A percentile compares a stretch with the other conserved stretches of the same genome.
phyloP scores from a whole-genome alignment of 106 monocot species.

The Allium sativum region DNA sequence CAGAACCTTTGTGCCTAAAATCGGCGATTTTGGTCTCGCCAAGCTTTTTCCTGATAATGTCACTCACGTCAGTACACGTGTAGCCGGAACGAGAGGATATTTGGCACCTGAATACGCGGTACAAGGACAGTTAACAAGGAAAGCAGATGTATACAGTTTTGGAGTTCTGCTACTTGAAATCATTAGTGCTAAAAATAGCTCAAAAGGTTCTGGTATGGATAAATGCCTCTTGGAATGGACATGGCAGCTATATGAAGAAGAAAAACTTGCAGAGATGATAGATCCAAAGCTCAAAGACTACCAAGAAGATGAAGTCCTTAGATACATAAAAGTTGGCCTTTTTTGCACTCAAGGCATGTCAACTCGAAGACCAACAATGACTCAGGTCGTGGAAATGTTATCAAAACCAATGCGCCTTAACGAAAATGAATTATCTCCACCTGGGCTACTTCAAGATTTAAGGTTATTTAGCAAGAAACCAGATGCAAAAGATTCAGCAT shows the following conservation, averaged over 20 bases:
- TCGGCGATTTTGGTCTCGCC: conserved; percentile 62
- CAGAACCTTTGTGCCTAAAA: conserved; percentile 39
- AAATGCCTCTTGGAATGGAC: conserved; percentile 46
- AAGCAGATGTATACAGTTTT: conserved; percentile 81
- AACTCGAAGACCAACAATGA: conserved; percentile 36
- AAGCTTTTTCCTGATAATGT: conserved; percentile 55
- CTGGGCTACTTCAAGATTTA: conserved; percentile 12
- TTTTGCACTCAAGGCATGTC: conserved; percentile 46
- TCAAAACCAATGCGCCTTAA: conserved; percentile 31
- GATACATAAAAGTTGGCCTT: conserved; percentile 49
- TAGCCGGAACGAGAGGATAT: conserved; percentile 69
- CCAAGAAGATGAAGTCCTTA: conserved; percentile 43
- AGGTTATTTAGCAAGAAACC: neutral
- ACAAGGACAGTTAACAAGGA: conserved; percentile 70
- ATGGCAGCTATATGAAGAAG: conserved; percentile 49
- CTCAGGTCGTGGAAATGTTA: conserved; percentile 50
- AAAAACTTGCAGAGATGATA: conserved; percentile 32
- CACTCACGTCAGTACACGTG: conserved; percentile 63
- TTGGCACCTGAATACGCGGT: conserved; percentile 73
- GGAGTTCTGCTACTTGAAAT: conserved; percentile 71
- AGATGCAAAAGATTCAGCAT: too few relatives aligned
- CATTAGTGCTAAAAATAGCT: conserved; percentile 50
- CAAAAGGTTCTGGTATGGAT: conserved; percentile 17
- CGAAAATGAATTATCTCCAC: conserved; percentile 32
- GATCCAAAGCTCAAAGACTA: conserved; percentile 37